Conservation (phyloP, 2,329 filamentous ascomycete species). For the Trichoderma sp. region DNA sequence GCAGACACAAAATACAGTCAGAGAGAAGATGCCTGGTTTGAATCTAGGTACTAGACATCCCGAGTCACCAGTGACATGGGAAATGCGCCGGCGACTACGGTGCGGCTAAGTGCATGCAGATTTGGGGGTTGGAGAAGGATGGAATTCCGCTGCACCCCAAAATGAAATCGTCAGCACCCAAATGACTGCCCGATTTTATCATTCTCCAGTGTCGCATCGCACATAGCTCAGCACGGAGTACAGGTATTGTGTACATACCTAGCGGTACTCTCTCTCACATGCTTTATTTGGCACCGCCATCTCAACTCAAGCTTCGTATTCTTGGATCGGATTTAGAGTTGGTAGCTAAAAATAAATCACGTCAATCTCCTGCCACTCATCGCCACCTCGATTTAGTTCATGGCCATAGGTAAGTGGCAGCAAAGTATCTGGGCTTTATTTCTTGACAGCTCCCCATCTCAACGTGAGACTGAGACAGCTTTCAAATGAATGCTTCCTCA, state of each 20-base stretch:
- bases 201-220: not conserved
- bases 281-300: not conserved
- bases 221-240: not conserved
- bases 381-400: not conserved
- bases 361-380: not conserved
- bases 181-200: not conserved
- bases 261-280: too few relatives aligned
- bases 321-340: not conserved
- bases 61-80: not conserved
- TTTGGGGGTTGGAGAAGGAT: not conserved
- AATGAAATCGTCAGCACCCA: not conserved
- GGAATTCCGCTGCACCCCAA: not conserved
- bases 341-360: not conserved
- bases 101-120: not conserved
- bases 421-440: not conserved
- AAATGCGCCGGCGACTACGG: not conserved
- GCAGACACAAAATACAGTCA: not conserved
- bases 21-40: not conserved
- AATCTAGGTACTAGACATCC: not conserved
- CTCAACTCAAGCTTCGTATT: not conserved
- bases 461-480: not conserved
- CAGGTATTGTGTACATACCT: too few relatives aligned
- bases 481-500: not conserved
- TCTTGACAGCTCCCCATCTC: not conserved
- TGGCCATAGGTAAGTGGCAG: not conserved